Evolutionary conservation across 2,329 filamentous ascomycete species (phyloP).

Genomic region (Macrophomina phaseolina): DNA sequence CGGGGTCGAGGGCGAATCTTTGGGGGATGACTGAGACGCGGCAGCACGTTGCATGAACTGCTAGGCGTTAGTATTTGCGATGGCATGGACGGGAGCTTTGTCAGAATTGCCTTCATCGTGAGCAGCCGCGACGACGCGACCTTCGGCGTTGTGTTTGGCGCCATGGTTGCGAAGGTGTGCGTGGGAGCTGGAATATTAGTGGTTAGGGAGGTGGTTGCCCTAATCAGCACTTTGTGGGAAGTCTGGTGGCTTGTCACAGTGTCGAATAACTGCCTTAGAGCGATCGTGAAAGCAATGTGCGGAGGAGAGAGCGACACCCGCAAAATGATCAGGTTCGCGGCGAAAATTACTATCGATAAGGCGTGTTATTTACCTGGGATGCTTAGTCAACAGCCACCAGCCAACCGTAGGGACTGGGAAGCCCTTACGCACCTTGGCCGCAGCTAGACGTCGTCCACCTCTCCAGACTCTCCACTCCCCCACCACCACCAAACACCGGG

Average conservation of each 20-base stretch:
- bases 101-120: slow-evolving; percentile 75
- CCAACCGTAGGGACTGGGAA: slow-evolving; percentile 12
- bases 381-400: slow-evolving; percentile 9
- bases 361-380: not conserved
- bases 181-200: slow-evolving; percentile 8
- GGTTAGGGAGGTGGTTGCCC: not conserved
- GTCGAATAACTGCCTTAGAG: not conserved
- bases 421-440: slow-evolving; percentile 14
- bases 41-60: slow-evolving; percentile 79
- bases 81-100: not conserved
- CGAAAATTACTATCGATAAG: slow-evolving; percentile 7
- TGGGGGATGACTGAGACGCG: slow-evolving; percentile 58
- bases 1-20: slow-evolving; percentile 55
- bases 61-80: slow-evolving; percentile 28
- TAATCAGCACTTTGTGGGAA: not conserved
- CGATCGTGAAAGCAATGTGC: not conserved
- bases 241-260: not conserved
- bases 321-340: slow-evolving; percentile 6
- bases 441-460: slow-evolving; percentile 13
- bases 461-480: not conserved
- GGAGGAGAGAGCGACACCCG: slow-evolving; percentile 9
- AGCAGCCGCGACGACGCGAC: slow-evolving; percentile 76
- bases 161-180: slow-evolving; percentile 12
- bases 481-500: not conserved
- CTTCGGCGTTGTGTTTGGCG: slow-evolving; percentile 20